Percentiles rank a stretch among this genome's conserved stretches.
These are phyloP conservation scores for Penicillium digitatum DNA, from an alignment of 2,329 filamentous ascomycete species.

Conservation along the genomic window DNA sequence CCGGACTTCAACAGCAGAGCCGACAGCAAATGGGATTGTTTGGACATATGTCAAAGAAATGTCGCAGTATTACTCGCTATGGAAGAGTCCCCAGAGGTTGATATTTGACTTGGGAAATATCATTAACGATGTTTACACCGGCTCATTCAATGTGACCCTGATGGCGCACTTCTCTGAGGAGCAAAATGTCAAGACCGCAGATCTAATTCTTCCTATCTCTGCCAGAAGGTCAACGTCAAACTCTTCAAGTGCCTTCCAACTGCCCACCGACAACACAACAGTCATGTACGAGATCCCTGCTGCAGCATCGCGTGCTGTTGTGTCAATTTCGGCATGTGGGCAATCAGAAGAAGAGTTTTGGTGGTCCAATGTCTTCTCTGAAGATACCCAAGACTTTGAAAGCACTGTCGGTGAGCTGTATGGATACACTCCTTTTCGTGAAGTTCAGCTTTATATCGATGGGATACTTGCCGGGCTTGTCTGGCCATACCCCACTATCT, in stretches of 20 bases:
- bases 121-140: constrained; percentile 68
- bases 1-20: constrained; percentile 77
- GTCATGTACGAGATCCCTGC: constrained; percentile 60
- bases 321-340: constrained; percentile 72
- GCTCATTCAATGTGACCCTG: constrained; percentile 67
- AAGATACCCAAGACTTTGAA: constrained; percentile 57
- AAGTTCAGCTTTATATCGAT: constrained; percentile 73
- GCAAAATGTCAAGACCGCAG: constrained; percentile 48
- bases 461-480: constrained; percentile 67
- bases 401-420: constrained; percentile 55
- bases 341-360: constrained; percentile 78
- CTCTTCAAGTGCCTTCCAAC: constrained; percentile 61
- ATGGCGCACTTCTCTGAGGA: constrained; percentile 66
- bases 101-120: constrained; percentile 78
- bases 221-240: constrained; percentile 37
- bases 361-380: constrained; percentile 72
- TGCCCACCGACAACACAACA: constrained; percentile 61
- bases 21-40: constrained; percentile 63
- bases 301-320: constrained; percentile 65
- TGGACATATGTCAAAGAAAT: constrained; percentile 79
- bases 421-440: constrained; percentile 70
- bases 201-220: constrained; percentile 62
- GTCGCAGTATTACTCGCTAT: constrained; percentile 65
- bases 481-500: constrained; percentile 80
- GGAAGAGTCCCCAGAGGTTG: constrained; percentile 65